Base-by-base conservation (phyloP, 2,329 filamentous ascomycete species). In the Aspergillus sp. region DNA sequence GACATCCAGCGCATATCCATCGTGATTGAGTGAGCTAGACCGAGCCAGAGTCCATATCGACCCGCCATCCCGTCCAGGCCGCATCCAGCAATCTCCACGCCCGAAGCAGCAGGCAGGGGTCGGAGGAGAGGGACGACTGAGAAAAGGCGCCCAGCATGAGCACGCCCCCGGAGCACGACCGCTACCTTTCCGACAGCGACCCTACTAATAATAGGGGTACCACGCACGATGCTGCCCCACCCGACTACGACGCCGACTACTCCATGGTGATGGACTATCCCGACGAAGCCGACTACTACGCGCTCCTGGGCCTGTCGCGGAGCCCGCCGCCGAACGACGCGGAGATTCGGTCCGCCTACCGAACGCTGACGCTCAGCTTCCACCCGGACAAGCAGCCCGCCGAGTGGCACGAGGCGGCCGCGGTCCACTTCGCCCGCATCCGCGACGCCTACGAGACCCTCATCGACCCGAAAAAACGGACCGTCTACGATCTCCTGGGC, bases 301-400 rank as follows among this genome's bases (percentile, higher is more conserved):
- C 67, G 46, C 57, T 75, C n/a, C 64, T 76, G 6, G 69, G 68
- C 6, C 66, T 76, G 13, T 57, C 71, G 10, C 66, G 66, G 48
- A 56, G 66, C 4, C 73, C 73, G n/a, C 63, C 72, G 1, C 73
- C 73, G 2, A 70, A 67, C 30, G 70, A 73, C 7, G 55, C 71
- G 22, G 65, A 74, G 41, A 72, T 76, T 47, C 72, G 73, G 22
- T 69, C 73, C 38, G 74, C 74, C n/a, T 76, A 75, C 57, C 71
- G 70, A 46, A 71, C 62, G 26, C 58, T 76, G 50, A 72, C 70
- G 8, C 65, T 75, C 20, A 74, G 69, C 55, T 76, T 76, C 51
- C 74, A 76, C 47, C 74, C 74, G 16, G 74, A 76, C 57, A 76
- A 76, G 55, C 74, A 76, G 49, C 73, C 73, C 4, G 46, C 64